These are phyloP conservation scores for Xylaria sp. DNA, from an alignment of 2,329 filamentous ascomycete genomes.

Conservation along the genomic window DNA sequence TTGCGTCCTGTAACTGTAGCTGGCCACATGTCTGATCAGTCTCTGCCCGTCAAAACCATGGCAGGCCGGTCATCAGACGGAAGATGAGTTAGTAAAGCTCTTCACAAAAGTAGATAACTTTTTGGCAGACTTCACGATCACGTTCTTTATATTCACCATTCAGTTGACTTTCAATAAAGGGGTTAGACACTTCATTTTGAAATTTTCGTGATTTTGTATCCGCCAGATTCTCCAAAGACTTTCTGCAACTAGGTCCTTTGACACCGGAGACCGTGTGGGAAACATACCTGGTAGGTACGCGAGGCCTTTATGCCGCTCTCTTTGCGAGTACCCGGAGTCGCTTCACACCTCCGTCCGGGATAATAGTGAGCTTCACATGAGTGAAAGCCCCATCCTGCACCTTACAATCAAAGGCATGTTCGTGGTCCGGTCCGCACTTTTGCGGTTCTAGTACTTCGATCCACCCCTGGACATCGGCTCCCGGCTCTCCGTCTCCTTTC, in stretches of 20 bases:
- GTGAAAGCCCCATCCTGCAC: conserved; percentile 60
- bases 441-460: conserved; percentile 58
- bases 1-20: neutral
- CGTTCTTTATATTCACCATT: no score
- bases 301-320: conserved; percentile 35
- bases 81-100: neutral
- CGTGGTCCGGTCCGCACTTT: conserved; percentile 66
- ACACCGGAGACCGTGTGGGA: no score
- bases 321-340: conserved; percentile 71
- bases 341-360: conserved; percentile 91
- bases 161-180: no score
- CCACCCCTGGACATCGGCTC: conserved; percentile 57
- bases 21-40: neutral
- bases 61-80: no score
- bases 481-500: conserved; percentile 50
- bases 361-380: conserved; percentile 85
- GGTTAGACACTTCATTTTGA: no score
- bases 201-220: neutral
- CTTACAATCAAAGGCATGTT: conserved; percentile 59
- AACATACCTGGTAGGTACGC: neutral
- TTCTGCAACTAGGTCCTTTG: neutral
- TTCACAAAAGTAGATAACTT: neutral
- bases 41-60: no score
- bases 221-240: neutral
- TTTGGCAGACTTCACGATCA: no score